Base-by-base conservation (phyloP, 73 alveolate species). In the Tetrahymena thermophila region DNA sequence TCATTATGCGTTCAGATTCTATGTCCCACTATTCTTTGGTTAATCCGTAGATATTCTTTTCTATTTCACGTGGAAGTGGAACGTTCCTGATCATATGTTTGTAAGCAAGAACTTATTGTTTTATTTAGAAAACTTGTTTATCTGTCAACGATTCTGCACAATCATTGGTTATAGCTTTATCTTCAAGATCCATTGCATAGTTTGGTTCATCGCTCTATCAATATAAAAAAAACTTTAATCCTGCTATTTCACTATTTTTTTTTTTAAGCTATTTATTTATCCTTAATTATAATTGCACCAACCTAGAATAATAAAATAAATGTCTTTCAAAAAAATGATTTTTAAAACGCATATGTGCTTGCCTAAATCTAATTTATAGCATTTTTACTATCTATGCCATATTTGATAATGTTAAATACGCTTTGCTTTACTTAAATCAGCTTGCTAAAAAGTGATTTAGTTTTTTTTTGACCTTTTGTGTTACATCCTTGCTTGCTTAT, bases 31-130 rank as follows among this genome's bases (percentile, higher is more conserved):
- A 85, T 57, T 95, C 97, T 56, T 89, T 85, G 10, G 94, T 43
- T 37, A 85, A 38, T 34, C 95, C 95, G 43, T 85, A 95, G 43
- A 95, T 95, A 35, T 50, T 85, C 85, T 95, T 95, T 85, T 95
- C 97, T 85, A 85, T 95, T 89, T 95, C 97, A 19, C 93, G 83
- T 23, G 40, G 95, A 35, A 85, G 95, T 71, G 93, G 93, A 35
- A 89, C 93, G 85, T 43, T 56, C 28, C 94, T 94, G 55, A 50
- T 57, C 93, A 85, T 93, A 38, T 95, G 95, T 83, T 95, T 95
- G 93, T 95, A 95, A 23, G 93, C 84, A 28, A 95, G 35, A 25
- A 95, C 83, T 89, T 95, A 35, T 57, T 85, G 38, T 50, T 94
- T 85, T 43, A 85, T 43, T 55, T 95, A 93, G 94, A 84, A 95